Percentiles rank a stretch among this genome's conserved stretches.
Evolutionary conservation across 768 basidiomycete species (phyloP).

Genomic region (Hemileccinum impolitum): DNA sequence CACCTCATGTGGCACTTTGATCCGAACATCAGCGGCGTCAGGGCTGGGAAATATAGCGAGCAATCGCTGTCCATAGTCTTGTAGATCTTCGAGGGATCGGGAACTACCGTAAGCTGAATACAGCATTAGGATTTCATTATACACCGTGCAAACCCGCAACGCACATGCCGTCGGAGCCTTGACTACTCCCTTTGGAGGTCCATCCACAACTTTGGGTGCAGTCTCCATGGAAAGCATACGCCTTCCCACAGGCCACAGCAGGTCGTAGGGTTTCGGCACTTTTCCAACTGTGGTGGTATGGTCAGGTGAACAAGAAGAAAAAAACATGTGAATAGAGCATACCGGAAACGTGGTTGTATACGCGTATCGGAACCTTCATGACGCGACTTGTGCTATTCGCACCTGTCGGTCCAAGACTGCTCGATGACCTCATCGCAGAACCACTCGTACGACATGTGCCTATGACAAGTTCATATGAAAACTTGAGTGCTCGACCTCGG

Average conservation of each 20-base stretch:
- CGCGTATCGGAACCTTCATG: constrained; percentile 87
- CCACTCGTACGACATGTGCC: constrained; percentile 72
- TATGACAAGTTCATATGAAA: constrained; percentile 88
- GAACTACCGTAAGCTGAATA: constrained; percentile 11
- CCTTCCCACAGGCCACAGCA: constrained; percentile 72
- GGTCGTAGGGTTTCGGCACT: constrained; percentile 67
- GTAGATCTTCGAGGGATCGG: constrained; percentile 44
- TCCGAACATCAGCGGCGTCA: constrained; percentile 20
- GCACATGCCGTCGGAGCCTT: constrained; percentile 11
- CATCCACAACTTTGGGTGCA: constrained; percentile 26
- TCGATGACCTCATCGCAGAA: constrained; percentile 26
- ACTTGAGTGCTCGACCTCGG: constrained; percentile 75
- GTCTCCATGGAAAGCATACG: constrained; percentile 32
- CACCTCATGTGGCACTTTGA: constrained; percentile 18
- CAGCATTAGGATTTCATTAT: not conserved
- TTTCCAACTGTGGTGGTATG: constrained; percentile 42
- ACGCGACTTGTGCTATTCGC: constrained; percentile 62
- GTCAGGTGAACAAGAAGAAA: constrained; percentile 1
- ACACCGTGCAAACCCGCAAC: constrained; percentile 4
- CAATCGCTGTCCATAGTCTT: constrained; percentile 50
- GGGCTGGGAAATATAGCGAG: constrained; percentile 44
- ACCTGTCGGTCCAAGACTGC: constrained; percentile 33
- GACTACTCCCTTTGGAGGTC: constrained; percentile 6
- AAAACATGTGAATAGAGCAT: constrained; percentile 18
- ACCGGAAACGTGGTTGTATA: constrained; percentile 89